Evolutionary conservation across 1,284 basidiomycete species (phyloP).

Genomic region (Pisolithus thermaeus): DNA sequence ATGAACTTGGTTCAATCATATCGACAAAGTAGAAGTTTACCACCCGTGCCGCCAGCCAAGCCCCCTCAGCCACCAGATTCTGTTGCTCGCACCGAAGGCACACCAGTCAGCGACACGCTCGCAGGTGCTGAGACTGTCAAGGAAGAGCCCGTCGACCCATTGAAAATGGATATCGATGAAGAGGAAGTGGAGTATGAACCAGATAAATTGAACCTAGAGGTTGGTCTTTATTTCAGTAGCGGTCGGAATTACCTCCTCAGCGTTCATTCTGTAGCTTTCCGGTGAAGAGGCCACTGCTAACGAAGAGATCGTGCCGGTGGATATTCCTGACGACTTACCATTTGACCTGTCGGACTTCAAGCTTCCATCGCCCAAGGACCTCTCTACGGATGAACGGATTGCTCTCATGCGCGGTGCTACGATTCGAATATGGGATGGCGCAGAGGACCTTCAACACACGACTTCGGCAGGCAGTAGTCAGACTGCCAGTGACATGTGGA

Average conservation of each 20-base stretch:
- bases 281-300: constrained; percentile 32
- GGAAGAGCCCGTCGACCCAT: constrained; percentile 78
- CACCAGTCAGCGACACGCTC: neutral
- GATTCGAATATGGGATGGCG: constrained; percentile 71
- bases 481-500: constrained; percentile 84
- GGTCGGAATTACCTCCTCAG: neutral
- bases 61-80: constrained; percentile 24
- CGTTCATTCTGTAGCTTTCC: constrained; percentile 39
- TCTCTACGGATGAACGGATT: constrained; percentile 52
- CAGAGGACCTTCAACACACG: constrained; percentile 51
- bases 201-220: constrained; percentile 66
- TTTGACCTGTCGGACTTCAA: constrained; percentile 62
- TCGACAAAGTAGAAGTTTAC: constrained; percentile 39
- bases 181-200: constrained; percentile 80
- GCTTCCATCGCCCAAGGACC: constrained; percentile 66
- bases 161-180: constrained; percentile 93
- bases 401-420: constrained; percentile 58
- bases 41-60: constrained; percentile 16
- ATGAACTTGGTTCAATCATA: constrained; percentile 55
- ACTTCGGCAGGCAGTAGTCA: constrained; percentile 32
- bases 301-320: constrained; percentile 31
- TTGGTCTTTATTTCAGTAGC: constrained; percentile 20
- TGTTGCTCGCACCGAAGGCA: constrained; percentile 10
- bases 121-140: constrained; percentile 37
- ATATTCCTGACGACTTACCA: constrained; percentile 33